A percentile compares a stretch with the other conserved stretches of the same genome.
These are phyloP conservation scores for Hyaloscypha bicolor DNA, from an alignment of 495 filamentous ascomycete species.

Conservation along the genomic window DNA sequence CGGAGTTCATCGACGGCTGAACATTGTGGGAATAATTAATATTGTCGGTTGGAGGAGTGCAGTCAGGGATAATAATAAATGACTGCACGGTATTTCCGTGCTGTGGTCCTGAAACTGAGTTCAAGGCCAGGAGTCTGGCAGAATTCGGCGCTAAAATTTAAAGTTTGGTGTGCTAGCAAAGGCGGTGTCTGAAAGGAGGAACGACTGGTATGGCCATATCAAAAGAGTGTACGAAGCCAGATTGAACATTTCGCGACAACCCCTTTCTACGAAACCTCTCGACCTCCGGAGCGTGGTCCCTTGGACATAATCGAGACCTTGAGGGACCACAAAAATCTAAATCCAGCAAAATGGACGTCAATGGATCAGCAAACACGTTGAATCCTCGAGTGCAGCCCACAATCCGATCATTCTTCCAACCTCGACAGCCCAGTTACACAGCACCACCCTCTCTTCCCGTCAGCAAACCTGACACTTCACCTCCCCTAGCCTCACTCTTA, in stretches of 20 bases:
- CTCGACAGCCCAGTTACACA: constrained; percentile 41
- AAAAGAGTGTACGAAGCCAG: neutral
- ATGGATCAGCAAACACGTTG: constrained; percentile 6
- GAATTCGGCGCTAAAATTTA: constrained; percentile 27
- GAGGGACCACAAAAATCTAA: neutral
- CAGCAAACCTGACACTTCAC: constrained; percentile 34
- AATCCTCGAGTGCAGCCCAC: constrained; percentile 40
- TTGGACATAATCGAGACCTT: neutral
- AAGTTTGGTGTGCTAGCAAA: constrained; percentile 15
- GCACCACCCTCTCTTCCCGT: constrained; percentile 46
- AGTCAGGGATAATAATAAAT: neutral
- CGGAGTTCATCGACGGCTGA: neutral
- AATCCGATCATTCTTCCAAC: constrained; percentile 54
- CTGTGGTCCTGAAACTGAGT: constrained; percentile 30
- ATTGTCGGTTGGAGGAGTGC: constrained; percentile 2
- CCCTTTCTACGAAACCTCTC: neutral
- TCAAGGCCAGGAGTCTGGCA: constrained; percentile 14
- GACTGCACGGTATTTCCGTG: neutral
- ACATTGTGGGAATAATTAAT: constrained; percentile 16
- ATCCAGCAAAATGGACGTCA: constrained; percentile 23
- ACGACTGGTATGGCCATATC: neutral
- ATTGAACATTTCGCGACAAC: neutral
- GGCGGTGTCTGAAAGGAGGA: constrained; percentile 15
- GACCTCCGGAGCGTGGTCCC: neutral
- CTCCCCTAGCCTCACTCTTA: constrained; percentile 1